phyloP scores from a whole-genome alignment of 2,329 filamentous ascomycete species.

The Fusarium domesticum region DNA sequence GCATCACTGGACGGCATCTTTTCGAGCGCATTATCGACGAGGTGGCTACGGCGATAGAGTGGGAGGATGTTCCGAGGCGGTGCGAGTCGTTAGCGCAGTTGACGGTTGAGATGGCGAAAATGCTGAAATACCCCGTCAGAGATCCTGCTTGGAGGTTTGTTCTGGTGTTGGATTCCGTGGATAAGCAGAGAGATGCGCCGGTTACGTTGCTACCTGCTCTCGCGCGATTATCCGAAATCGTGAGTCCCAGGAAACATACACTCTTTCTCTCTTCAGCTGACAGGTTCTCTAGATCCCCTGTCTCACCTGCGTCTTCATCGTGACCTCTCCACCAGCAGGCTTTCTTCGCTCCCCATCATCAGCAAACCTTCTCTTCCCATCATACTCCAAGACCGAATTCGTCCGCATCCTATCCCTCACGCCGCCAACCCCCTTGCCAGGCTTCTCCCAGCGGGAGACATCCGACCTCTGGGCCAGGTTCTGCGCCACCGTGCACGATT shows the following conservation, averaged over 20 bases:
- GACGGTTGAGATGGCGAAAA: constrained; percentile 65
- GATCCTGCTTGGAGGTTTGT: constrained; percentile 60
- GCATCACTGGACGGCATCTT: constrained; percentile 73
- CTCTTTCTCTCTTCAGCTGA: constrained; percentile 9
- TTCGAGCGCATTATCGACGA: constrained; percentile 67
- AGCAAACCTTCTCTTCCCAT: constrained; percentile 76
- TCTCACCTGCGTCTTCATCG: constrained; percentile 73
- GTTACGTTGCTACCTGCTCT: constrained; percentile 77
- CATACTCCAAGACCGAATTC: constrained; percentile 79
- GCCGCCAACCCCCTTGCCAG: constrained; percentile 44
- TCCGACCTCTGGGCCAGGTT: constrained; percentile 76
- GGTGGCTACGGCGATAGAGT: constrained; percentile 51
- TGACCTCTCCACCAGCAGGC: constrained; percentile 66
- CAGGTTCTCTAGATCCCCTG: constrained; percentile 66
- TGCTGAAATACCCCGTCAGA: constrained; percentile 50
- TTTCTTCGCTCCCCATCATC: constrained; percentile 68
- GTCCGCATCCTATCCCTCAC: constrained; percentile 68
- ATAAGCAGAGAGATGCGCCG: constrained; percentile 76
- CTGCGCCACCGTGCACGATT: constrained; percentile 80
- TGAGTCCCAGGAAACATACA: constrained; percentile 51
- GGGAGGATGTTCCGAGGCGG: constrained; percentile 51
- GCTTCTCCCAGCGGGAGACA: constrained; percentile 54
- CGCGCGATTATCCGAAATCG: constrained; percentile 75
- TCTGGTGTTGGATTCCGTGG: constrained; percentile 83
- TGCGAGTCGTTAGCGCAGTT: constrained; percentile 82